Conservation (phyloP, 768 basidiomycete genomes). For the Gymnopilus junonius region DNA sequence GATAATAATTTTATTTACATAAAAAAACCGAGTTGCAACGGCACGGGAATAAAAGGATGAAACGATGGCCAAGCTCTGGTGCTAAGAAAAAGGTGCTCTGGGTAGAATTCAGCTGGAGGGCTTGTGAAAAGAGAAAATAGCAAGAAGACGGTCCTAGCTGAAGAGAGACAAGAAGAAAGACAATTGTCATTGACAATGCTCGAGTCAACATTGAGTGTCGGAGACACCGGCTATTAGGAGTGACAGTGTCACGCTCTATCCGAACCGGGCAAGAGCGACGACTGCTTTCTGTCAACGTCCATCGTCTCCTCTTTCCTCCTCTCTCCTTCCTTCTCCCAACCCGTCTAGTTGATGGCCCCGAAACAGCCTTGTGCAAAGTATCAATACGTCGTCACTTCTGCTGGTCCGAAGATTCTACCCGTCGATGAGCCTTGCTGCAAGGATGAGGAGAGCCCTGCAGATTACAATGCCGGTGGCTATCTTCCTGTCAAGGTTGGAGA, state of each 20-base stretch:
- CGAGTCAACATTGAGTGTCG: background rate
- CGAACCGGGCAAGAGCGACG: slow-evolving; percentile 15
- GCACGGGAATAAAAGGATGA: slow-evolving; percentile 1
- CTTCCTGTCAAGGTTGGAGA: slow-evolving; percentile 82
- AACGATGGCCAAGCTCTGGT: background rate
- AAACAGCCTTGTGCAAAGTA: slow-evolving; percentile 72
- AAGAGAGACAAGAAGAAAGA: background rate
- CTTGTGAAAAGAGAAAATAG: background rate
- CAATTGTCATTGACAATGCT: background rate
- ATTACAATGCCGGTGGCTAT: slow-evolving; percentile 84
- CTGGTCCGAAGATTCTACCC: slow-evolving; percentile 72
- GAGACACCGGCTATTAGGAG: slow-evolving; percentile 8
- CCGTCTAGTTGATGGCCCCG: slow-evolving; percentile 58
- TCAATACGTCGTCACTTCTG: slow-evolving; percentile 72
- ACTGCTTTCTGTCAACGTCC: slow-evolving; percentile 21
- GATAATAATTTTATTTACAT: background rate
- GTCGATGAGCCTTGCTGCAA: slow-evolving; percentile 68
- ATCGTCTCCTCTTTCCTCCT: slow-evolving; percentile 24
- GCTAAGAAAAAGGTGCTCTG: background rate
- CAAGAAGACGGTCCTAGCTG: background rate
- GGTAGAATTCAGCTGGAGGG: background rate
- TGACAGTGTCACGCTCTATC: slow-evolving; percentile 23
- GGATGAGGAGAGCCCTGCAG: slow-evolving; percentile 84
- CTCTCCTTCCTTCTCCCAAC: slow-evolving; percentile 17
- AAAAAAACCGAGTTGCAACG: background rate